Base-by-base conservation (phyloP, 164 flowering plant genomes). In the Malania oleifera region DNA sequence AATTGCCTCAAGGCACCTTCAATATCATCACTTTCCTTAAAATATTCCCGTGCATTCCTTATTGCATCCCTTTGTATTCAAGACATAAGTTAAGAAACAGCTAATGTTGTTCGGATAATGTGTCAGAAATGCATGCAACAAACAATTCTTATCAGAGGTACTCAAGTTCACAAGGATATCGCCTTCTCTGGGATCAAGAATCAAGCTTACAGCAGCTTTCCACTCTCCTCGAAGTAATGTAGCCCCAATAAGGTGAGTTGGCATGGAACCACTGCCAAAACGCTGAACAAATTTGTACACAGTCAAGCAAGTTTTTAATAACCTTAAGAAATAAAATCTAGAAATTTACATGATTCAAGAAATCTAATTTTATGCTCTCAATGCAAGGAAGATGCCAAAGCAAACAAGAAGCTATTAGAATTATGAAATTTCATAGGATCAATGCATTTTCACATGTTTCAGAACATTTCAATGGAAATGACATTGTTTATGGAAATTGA, bases 161-260 rank as follows among this genome's bases (percentile, higher is more conserved):
- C 34, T 39, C 1, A 38, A 61, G 19, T 5, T 48, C 20, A 19
- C 67, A 80, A 90, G 98, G 98, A 93, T 93, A 93, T 93, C 98
- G 62, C 96, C 95, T 59, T 90, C 95, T 75, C 97, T 85, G 59
- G 98, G 98, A 79, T 90, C 95, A 64, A 93, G 95, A 73, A 93
- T 78, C 87, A 90, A 61, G 75, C 48, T 62, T 12, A 81, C 86
- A 58, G 85, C 91, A 70, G 58, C 52, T 73, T 83, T 75, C 98
- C 98, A 93, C 72, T 93, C 97, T 68, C 98, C 98, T 63, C 91
- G 79, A 54, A 93, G 80, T 70, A 93, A 77, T 53, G 86, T 68
- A 23, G 96, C 95, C 54, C 98, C 98, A 74, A 93, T 70, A 34
- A 73, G 75, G 62, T 87, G 87, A 62, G 97, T 93, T 67, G 98